phyloP scores from a whole-genome alignment of 177 flowering plant genomes.

The Vitis hybrid region DNA sequence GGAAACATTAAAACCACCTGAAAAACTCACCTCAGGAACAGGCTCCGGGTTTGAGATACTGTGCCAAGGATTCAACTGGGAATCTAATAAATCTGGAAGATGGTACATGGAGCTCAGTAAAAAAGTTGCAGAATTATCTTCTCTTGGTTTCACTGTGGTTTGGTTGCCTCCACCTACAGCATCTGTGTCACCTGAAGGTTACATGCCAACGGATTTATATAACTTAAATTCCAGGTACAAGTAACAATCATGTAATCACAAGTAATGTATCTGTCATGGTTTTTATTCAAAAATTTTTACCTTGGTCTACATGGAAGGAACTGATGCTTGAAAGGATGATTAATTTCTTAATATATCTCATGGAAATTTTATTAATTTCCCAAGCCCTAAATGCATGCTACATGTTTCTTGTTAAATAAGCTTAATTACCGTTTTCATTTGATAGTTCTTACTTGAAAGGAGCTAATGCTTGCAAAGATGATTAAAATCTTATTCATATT shows the following conservation, averaged over 20 bases:
- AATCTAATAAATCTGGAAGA: constrained; percentile 89
- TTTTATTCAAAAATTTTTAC: not conserved
- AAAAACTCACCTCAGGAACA: constrained; percentile 64
- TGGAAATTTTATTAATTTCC: not conserved
- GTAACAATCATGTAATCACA: not conserved
- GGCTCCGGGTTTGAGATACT: constrained; percentile 92
- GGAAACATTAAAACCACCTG: constrained; percentile 38
- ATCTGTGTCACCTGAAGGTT: constrained; percentile 97
- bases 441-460: too few relatives aligned
- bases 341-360: too few relatives aligned
- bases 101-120: constrained; percentile 84
- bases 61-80: constrained; percentile 99
- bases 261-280: not conserved
- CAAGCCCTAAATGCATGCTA: not conserved
- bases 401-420: not conserved
- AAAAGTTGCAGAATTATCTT: constrained; percentile 65
- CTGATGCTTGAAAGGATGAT: not conserved
- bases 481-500: too few relatives aligned
- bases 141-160: constrained; percentile 79
- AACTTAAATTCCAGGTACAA: constrained; percentile 91
- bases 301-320: not conserved
- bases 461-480: too few relatives aligned
- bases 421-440: not conserved
- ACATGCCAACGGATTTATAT: constrained; percentile 95
- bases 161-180: constrained; percentile 99